These are phyloP conservation scores for Exobasidium cylindrosporum DNA, from an alignment of 1,284 basidiomycete genomes.

Conservation along the genomic window DNA sequence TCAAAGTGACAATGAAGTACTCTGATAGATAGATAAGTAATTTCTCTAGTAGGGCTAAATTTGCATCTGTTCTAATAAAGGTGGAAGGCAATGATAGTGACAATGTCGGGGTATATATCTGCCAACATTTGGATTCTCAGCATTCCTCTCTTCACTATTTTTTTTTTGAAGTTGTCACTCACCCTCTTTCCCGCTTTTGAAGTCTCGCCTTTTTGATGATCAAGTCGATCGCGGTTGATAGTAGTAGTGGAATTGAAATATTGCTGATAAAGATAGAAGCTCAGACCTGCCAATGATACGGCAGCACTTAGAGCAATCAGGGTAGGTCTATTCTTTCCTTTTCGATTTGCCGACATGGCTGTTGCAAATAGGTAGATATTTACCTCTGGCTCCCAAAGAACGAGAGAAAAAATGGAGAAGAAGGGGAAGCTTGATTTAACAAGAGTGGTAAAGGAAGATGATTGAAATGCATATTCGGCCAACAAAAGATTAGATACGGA, in stretches of 20 bases:
- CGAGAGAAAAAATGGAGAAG: no score
- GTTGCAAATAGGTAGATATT: no score
- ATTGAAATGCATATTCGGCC: no score
- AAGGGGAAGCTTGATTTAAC: no score
- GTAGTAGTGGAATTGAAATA: neutral
- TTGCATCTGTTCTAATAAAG: conserved; percentile 8
- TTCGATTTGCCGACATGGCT: neutral
- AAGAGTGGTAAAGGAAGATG: no score
- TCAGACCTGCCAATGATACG: neutral
- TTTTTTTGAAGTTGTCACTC: neutral
- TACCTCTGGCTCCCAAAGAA: no score
- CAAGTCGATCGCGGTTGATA: neutral
- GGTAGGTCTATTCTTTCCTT: neutral
- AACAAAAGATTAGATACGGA: no score
- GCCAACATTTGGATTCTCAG: no score
- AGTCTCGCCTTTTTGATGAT: neutral
- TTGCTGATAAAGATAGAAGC: neutral
- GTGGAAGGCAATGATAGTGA: conserved; percentile 20
- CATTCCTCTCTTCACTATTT: neutral
- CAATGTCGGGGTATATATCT: conserved; percentile 11
- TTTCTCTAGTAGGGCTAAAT: neutral
- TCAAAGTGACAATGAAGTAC: conserved; percentile 16
- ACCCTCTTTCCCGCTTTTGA: neutral
- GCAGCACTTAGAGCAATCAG: neutral
- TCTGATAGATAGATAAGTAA: conserved; percentile 5